Evolutionary conservation across 2,329 filamentous ascomycete species (phyloP).

Genomic region (Epichloe brachyelytri): DNA sequence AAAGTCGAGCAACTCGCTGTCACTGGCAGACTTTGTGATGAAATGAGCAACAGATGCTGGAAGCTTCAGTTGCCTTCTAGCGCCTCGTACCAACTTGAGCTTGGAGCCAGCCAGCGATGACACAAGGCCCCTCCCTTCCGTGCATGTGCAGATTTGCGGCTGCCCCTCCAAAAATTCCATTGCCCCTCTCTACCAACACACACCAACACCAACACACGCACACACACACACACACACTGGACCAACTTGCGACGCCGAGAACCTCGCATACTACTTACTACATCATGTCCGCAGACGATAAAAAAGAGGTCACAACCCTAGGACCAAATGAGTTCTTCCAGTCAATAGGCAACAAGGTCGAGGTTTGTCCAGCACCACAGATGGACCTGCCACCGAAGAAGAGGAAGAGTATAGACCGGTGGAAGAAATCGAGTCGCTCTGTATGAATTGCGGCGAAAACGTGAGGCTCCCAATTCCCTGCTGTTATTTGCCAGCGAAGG

Average conservation of each 20-base stretch:
- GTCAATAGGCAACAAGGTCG: slow-evolving; percentile 48
- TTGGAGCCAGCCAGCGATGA: no score
- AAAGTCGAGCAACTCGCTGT: slow-evolving; percentile 30
- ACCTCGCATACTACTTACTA: not conserved
- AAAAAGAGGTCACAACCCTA: slow-evolving; percentile 23
- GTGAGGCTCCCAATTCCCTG: slow-evolving; percentile 30
- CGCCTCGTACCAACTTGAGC: no score
- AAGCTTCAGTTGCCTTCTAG: slow-evolving; percentile 1
- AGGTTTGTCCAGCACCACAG: slow-evolving; percentile 31
- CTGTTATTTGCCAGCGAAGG: not conserved
- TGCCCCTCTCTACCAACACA: not conserved
- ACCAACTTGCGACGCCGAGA: not conserved
- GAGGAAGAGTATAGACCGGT: slow-evolving; percentile 45
- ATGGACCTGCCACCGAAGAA: slow-evolving; percentile 20
- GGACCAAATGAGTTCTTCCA: slow-evolving; percentile 44
- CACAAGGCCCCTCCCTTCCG: no score
- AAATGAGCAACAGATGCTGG: not conserved
- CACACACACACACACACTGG: not conserved
- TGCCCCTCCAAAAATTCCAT: not conserved
- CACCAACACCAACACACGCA: not conserved
- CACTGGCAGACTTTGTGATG: slow-evolving; percentile 41
- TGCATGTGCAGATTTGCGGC: no score
- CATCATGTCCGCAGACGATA: slow-evolving; percentile 30
- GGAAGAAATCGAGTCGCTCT: slow-evolving; percentile 63
- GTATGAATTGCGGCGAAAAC: slow-evolving; percentile 77